Base-by-base conservation (phyloP, 2,329 filamentous ascomycete genomes). In the Dactylellina cionopaga region DNA sequence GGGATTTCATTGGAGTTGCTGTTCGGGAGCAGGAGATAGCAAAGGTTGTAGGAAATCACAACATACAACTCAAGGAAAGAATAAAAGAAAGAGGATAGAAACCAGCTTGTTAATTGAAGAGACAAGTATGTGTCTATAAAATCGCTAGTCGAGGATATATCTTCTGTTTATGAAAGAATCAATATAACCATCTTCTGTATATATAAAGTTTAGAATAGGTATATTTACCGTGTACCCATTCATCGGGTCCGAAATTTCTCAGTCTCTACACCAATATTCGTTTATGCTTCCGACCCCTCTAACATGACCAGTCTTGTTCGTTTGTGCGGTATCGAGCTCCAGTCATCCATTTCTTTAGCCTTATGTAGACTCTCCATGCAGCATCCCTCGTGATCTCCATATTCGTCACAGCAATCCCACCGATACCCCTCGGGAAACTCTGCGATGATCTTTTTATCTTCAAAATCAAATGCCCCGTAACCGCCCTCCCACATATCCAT, bases 381-480 rank as follows among this genome's bases (percentile, higher is more conserved):
- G n/a, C n/a, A 63, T 3, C 58, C 58, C 1, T 17, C 22, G 31
- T 44, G 35, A n/a, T 63, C 43, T 13, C 43, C 44, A 13, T 41
- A 25, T 15, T 63, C 44, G 29, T 52, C 58, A 17, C 58, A 63
- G 24, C 58, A 63, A 25, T 51, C 35, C 29, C 44, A 63, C 9
- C n/a, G 24, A 19, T 52, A 63, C 17, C 58, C 58, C 22, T 63
- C 58, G 13, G 58, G 33, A 15, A 13, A 63, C 9, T 41, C 22
- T 9, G n/a, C 29, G 13, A 63, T 11, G 17, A 27, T 4, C 7
- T 24, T 11, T 11, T 43, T 31, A 24, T 43, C 31, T 11, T 51
- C 22, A 15, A 41, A 49, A 22, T 35, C 22, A 33, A 33, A 35
- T 13, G 13, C 24, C 9, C 29, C 13, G 10, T 7, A 13, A 44